phyloP scores from a whole-genome alignment of 768 basidiomycete species.

The Amanita subjunquillea region DNA sequence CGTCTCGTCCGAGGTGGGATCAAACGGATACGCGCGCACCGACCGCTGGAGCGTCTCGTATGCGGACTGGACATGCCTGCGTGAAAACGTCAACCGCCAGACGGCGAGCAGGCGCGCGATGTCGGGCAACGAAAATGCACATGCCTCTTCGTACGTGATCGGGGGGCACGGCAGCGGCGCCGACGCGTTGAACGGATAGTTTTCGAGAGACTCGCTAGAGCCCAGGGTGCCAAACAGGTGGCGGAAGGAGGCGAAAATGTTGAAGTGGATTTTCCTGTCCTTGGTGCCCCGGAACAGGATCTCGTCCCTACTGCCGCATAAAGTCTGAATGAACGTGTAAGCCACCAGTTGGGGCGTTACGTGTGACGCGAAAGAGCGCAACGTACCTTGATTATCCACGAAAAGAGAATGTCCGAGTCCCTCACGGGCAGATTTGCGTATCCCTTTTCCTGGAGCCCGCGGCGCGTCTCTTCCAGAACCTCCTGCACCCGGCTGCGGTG shows the following conservation, averaged over 20 bases:
- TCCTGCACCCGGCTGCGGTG: background rate
- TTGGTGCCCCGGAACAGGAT: background rate
- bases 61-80: slow-evolving; percentile 1
- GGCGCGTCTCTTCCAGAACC: background rate
- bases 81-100: slow-evolving; percentile 9
- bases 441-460: background rate
- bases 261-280: background rate
- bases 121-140: slow-evolving; percentile 18
- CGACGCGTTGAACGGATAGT: slow-evolving; percentile 18
- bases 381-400: slow-evolving; percentile 1
- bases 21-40: background rate
- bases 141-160: slow-evolving; percentile 22
- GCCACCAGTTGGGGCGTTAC: no score
- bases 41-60: slow-evolving; percentile 2
- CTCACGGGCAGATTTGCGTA: background rate
- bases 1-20: slow-evolving; percentile 1
- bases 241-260: background rate
- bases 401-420: background rate
- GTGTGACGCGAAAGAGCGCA: no score
- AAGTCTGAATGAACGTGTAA: background rate
- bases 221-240: background rate
- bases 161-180: slow-evolving; percentile 28
- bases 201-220: background rate
- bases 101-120: slow-evolving; percentile 14
- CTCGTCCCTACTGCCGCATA: background rate